A percentile compares a stretch with the other conserved stretches of the same genome.
Conservation (phyloP, 176 grass and related monocot species). For the Tillandsia fasciculata region DNA sequence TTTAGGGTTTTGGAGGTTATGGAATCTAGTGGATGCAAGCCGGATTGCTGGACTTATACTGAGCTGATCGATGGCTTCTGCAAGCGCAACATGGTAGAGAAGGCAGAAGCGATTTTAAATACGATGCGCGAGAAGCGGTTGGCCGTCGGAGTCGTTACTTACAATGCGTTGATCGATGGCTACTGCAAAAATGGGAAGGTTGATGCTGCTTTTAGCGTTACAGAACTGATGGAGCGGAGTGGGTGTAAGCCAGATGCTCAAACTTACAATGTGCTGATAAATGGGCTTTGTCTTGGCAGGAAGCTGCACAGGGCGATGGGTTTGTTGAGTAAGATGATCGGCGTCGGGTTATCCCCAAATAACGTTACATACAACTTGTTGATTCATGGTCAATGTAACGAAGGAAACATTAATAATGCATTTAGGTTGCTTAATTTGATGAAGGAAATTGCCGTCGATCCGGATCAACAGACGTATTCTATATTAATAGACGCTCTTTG, state of each 20-base stretch:
- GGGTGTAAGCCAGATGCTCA: background rate
- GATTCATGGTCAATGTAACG: background rate
- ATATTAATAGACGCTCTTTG: conserved; percentile 24
- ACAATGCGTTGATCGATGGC: background rate
- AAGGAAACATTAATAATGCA: background rate
- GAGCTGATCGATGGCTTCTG: background rate
- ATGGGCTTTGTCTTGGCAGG: background rate
- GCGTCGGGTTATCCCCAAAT: background rate
- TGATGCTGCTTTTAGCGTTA: background rate
- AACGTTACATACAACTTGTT: background rate
- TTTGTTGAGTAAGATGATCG: background rate
- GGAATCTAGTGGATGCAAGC: background rate
- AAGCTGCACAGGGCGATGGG: background rate
- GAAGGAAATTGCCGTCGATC: conserved; percentile 14
- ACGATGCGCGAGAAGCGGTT: background rate
- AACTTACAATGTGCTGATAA: background rate
- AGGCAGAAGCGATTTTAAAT: background rate
- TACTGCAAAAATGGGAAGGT: background rate
- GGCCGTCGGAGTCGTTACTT: background rate
- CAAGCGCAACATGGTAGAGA: background rate
- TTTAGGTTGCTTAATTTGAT: conserved; percentile 16
- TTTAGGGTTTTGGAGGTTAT: background rate
- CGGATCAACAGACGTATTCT: conserved; percentile 20
- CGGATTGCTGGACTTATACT: background rate
- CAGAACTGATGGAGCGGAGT: background rate